Evolutionary conservation across 805 yeast genomes (phyloP).

Genomic region (Myxozyma mucilagina): DNA sequence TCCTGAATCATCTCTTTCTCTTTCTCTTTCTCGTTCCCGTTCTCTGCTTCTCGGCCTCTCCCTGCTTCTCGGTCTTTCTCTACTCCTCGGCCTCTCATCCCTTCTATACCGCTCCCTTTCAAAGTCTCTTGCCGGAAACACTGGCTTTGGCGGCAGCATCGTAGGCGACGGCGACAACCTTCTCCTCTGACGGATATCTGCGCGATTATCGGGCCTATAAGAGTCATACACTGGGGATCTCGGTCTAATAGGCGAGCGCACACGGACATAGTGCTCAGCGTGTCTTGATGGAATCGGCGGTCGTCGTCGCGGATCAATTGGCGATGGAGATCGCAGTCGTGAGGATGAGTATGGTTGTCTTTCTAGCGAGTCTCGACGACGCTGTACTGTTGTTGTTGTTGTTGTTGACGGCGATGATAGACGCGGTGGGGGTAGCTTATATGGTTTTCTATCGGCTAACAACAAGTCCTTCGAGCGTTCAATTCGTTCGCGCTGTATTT

Average conservation of each 20-base stretch:
- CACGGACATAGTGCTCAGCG: not conserved
- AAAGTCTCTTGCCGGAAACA: not conserved
- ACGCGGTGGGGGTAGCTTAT: not conserved
- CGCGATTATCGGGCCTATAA: not conserved
- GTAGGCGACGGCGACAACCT: not conserved
- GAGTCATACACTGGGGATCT: not conserved
- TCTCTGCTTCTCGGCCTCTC: not conserved
- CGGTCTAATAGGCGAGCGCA: not conserved
- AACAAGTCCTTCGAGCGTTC: not conserved
- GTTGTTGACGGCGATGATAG: no score
- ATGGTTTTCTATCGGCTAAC: not conserved
- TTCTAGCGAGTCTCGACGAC: not conserved
- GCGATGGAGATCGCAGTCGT: not conserved
- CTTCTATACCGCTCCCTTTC: not conserved
- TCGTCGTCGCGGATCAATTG: not conserved
- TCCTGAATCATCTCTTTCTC: not conserved
- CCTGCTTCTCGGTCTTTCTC: not conserved
- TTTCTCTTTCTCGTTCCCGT: not conserved
- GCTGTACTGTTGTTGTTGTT: not conserved
- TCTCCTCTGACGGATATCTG: not conserved
- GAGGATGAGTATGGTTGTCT: not conserved
- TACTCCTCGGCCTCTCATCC: not conserved
- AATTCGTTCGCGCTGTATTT: not conserved
- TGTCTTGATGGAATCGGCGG: slow-evolving; percentile 2
- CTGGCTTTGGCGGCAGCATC: not conserved